Base-by-base conservation (phyloP, 768 basidiomycete genomes). In the Russula virescens region DNA sequence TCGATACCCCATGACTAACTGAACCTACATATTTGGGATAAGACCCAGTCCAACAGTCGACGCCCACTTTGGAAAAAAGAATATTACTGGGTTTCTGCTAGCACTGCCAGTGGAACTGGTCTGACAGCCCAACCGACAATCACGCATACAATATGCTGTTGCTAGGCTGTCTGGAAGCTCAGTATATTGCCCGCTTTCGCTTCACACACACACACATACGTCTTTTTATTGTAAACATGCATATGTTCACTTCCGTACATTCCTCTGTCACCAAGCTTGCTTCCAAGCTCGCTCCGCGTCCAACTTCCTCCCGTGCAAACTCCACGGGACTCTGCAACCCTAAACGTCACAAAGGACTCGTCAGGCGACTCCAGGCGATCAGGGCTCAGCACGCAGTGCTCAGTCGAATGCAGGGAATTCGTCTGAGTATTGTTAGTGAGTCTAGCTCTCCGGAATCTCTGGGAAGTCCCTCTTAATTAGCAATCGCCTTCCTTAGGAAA, bases 241-340 rank as follows among this genome's bases (percentile, higher is more conserved):
- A 43, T 40, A 62, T 56, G 54, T 62, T 62, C 31, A 56, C 42
- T 10, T 62, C 42, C 49, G n/a, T 62, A 38, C 55, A 43, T 19
- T 62, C 61, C n/a, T 28, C 48, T 45, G 21, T 31, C 21, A 31
- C 34, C 3, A 56, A 56, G 49, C 55, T 62, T 40, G 55, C 55
- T 35, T 5, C 14, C 14, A 34, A 47, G 57, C 23, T 49, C 25
- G 34, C 45, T 31, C 23, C 42, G 46, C 55, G 31, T 40, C 35
- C 34, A 14, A n/a, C 8, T 11, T 9, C 16, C 42, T 10, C 55
- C 28, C n/a, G 31, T n/a, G 31, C n/a, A 43, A 34, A 19, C 28
- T 0, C 5, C 8, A 42, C 1, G 38, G 35, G 23, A 19, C 14
- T n/a, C 21, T 35, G 35, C 23, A 38, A 43, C 28, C 40, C 28